Percentiles rank a stretch among this genome's conserved stretches.
Conservation (phyloP, 140 eudicot species). For the Flaveria floridana region DNA sequence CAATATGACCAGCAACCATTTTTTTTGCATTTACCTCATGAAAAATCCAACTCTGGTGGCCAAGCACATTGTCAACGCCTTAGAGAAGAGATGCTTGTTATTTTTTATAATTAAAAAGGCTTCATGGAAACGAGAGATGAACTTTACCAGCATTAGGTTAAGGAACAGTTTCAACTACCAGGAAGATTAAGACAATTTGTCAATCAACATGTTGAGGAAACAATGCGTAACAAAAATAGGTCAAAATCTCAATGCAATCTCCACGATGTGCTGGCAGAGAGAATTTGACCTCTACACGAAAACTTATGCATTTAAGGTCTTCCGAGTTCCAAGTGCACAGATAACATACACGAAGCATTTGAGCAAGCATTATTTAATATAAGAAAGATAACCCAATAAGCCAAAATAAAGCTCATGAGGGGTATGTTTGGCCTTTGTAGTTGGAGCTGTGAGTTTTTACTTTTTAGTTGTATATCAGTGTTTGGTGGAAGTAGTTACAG, state of each 20-base stretch:
- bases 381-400: not conserved
- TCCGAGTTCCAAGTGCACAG: not conserved
- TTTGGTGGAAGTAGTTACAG: not conserved
- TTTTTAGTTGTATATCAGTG: not conserved
- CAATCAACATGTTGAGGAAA: not conserved
- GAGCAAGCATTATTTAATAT: not conserved
- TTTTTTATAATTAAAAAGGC: not conserved
- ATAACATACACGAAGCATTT: not conserved
- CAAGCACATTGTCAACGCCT: not conserved
- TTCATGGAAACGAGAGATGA: not conserved
- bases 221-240: not conserved
- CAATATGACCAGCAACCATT: not conserved
- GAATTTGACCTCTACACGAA: not conserved
- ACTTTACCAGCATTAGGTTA: not conserved
- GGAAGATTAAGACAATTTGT: not conserved
- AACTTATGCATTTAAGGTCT: not conserved
- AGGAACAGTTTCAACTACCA: not conserved
- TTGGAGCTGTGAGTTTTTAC: not conserved
- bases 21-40: not conserved
- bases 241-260: not conserved
- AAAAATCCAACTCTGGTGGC: not conserved
- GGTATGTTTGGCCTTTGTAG: not conserved
- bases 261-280: not conserved
- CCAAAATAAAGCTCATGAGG: not conserved
- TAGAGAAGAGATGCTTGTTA: not conserved